Conservation (phyloP, 2,329 filamentous ascomycete genomes). For the Pseudogymnoascus sp. region DNA sequence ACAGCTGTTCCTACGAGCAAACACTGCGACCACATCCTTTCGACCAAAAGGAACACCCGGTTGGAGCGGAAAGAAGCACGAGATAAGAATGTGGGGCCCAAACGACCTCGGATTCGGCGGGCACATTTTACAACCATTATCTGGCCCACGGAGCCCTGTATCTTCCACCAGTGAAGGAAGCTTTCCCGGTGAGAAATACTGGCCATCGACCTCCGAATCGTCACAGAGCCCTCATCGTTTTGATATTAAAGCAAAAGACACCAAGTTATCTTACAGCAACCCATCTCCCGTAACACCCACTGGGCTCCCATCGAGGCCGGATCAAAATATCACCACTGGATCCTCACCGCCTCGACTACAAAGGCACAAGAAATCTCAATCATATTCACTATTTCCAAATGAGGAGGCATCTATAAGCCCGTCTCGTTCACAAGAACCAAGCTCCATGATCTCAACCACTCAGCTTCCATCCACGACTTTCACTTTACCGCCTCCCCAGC, state of each 20-base stretch:
- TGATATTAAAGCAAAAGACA: conserved; percentile 7
- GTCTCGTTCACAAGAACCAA: conserved; percentile 13
- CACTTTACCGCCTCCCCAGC: background rate
- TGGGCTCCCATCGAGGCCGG: conserved; percentile 11
- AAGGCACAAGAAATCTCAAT: background rate
- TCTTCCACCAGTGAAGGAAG: background rate
- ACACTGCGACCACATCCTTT: conserved; percentile 48
- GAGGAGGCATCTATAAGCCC: background rate
- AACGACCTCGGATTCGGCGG: conserved; percentile 27
- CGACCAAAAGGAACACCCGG: conserved; percentile 38
- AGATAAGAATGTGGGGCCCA: conserved; percentile 39
- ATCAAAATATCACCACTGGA: background rate
- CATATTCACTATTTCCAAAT: conserved; percentile 3
- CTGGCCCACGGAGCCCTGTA: conserved; percentile 14
- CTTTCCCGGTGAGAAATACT: background rate
- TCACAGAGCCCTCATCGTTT: background rate
- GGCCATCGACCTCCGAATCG: conserved; percentile 1
- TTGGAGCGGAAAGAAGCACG: conserved; percentile 41
- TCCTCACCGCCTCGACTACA: background rate
- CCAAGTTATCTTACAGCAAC: conserved; percentile 18
- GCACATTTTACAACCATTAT: conserved; percentile 23
- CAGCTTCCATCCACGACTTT: conserved; percentile 8
- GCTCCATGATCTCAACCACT: conserved; percentile 25
- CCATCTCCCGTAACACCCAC: conserved; percentile 13
- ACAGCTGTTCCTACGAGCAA: conserved; percentile 59